Percentiles rank a stretch among this genome's conserved stretches.
Evolutionary conservation across 148 eudicot species (phyloP).

Genomic region (Camellia sinensis): DNA sequence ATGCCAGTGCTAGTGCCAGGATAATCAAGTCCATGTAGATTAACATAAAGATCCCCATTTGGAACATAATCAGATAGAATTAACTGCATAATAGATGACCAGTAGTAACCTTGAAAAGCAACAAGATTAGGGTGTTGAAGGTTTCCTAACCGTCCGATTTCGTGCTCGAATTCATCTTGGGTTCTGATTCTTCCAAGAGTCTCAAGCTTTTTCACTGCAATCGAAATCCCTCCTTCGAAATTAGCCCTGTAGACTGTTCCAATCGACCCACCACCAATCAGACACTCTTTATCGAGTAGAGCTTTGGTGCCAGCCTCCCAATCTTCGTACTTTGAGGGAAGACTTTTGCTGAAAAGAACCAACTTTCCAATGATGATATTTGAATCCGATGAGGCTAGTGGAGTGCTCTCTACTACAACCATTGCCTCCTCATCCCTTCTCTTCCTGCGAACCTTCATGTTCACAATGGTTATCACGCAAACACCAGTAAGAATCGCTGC

Average conservation of each 20-base stretch:
- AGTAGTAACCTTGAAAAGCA: constrained; percentile 83
- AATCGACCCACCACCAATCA: constrained; percentile 73
- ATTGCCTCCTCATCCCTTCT: constrained; percentile 37
- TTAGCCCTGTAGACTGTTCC: constrained; percentile 79
- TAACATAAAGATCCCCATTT: constrained; percentile 74
- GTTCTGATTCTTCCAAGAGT: constrained; percentile 71
- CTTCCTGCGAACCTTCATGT: constrained; percentile 60
- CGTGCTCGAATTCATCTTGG: constrained; percentile 94
- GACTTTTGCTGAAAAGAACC: constrained; percentile 85
- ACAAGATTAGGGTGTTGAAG: constrained; percentile 74
- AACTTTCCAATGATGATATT: constrained; percentile 80
- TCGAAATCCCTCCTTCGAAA: constrained; percentile 75
- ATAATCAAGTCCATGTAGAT: constrained; percentile 59
- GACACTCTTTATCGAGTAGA: constrained; percentile 75
- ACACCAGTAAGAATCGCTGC: constrained; percentile 71
- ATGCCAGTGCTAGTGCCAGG: constrained; percentile 74
- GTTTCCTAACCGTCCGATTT: constrained; percentile 71
- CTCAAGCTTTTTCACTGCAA: constrained; percentile 86
- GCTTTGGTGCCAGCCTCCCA: constrained; percentile 93
- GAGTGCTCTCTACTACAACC: constrained; percentile 62
- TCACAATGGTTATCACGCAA: constrained; percentile 66
- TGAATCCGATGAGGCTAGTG: constrained; percentile 61
- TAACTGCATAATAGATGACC: constrained; percentile 80
- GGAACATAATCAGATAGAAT: constrained; percentile 68
- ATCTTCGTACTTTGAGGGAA: constrained; percentile 92